Percentiles rank a stretch among this genome's conserved stretches.
Conservation (phyloP, 257 asterid species). For the Solanum sejunctum region DNA sequence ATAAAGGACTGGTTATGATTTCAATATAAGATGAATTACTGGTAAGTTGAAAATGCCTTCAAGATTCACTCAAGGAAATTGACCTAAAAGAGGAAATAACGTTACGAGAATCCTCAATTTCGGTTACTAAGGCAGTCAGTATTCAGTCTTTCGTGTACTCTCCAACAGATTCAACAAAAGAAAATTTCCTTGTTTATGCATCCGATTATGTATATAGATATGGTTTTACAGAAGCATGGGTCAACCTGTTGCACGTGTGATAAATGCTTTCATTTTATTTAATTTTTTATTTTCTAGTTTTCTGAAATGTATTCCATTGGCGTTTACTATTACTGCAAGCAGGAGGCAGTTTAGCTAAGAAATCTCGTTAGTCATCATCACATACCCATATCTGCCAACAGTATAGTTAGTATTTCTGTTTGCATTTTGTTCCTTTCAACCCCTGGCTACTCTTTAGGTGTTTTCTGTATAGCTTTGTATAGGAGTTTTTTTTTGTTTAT, state of each 20-base stretch:
- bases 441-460: not conserved
- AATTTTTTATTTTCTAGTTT: not conserved
- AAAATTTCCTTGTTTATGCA: not conserved
- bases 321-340: not conserved
- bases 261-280: not conserved
- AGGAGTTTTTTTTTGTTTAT: not conserved
- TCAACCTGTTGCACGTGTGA: not conserved
- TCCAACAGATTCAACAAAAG: not conserved
- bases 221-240: not conserved
- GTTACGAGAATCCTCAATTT: not conserved
- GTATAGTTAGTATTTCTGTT: not conserved
- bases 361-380: not conserved
- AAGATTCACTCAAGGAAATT: not conserved
- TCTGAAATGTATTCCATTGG: not conserved
- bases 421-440: not conserved
- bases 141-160: not conserved
- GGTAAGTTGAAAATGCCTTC: not conserved
- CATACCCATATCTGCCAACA: not conserved
- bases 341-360: not conserved
- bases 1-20: not conserved
- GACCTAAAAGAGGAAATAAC: not conserved
- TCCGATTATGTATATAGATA: not conserved
- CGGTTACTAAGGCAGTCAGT: not conserved
- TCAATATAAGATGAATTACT: not conserved
- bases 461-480: not conserved